Conservation (phyloP, 23 red algal genomes). For the Gracilaria caudata region DNA sequence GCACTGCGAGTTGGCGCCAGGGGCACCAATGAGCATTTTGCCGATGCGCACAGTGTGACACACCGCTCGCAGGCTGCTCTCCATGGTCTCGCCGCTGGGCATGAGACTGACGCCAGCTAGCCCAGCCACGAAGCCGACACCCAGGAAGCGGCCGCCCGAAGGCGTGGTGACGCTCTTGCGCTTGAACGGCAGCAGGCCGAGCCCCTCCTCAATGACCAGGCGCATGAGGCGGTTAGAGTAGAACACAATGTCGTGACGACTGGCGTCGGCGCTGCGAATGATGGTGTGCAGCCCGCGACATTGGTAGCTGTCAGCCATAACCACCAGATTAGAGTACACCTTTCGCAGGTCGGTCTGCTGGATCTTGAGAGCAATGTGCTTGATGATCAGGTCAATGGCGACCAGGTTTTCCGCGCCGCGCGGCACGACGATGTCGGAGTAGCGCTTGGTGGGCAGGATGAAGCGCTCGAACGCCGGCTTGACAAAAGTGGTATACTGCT, state of each 20-base stretch:
- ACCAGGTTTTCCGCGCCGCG: slow-evolving; percentile 94
- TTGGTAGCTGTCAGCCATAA: slow-evolving; percentile 88
- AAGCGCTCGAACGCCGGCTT: slow-evolving; percentile 92
- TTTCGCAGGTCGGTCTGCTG: slow-evolving; percentile 84
- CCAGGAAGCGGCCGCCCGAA: slow-evolving; percentile 74
- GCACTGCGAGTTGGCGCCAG: neutral
- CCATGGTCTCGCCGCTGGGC: slow-evolving; percentile 91
- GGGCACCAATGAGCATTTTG: slow-evolving; percentile 81
- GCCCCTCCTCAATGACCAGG: slow-evolving; percentile 84
- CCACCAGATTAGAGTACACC: slow-evolving; percentile 82
- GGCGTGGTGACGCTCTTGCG: slow-evolving; percentile 85
- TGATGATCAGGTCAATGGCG: slow-evolving; percentile 95
- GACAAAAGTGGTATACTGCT: slow-evolving; percentile 94
- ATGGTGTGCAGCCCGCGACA: slow-evolving; percentile 90
- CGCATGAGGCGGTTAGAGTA: slow-evolving; percentile 96
- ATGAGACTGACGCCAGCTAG: slow-evolving; percentile 84
- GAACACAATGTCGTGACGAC: slow-evolving; percentile 95
- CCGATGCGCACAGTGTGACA: slow-evolving; percentile 83
- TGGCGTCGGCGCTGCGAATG: slow-evolving; percentile 67
- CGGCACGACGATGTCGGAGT: slow-evolving; percentile 96
- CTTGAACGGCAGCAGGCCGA: slow-evolving; percentile 91
- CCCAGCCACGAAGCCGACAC: slow-evolving; percentile 74
- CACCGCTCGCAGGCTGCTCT: slow-evolving; percentile 82
- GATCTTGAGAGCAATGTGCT: slow-evolving; percentile 96
- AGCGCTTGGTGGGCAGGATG: slow-evolving; percentile 93